Percentiles rank a stretch among this genome's conserved stretches.
Conservation (phyloP, 2,329 filamentous ascomycete species). For the Chaetomiaceae sp. region DNA sequence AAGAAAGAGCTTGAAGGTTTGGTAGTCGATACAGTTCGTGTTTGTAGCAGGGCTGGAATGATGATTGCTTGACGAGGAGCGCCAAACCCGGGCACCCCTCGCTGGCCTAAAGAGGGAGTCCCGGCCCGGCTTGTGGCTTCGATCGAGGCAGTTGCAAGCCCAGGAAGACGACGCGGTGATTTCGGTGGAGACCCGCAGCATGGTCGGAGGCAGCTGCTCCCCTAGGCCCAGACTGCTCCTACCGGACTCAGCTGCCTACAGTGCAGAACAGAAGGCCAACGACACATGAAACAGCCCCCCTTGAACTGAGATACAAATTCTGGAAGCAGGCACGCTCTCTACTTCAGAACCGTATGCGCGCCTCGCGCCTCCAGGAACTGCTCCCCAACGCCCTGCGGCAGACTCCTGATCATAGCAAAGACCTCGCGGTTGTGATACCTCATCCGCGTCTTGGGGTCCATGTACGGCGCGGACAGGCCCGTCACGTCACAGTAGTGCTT, state of each 20-base stretch:
- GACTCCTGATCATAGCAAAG: constrained; percentile 72
- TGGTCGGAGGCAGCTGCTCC: background rate
- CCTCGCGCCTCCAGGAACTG: constrained; percentile 84
- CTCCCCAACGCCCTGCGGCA: constrained; percentile 80
- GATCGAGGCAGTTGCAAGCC: background rate
- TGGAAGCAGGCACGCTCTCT: constrained; percentile 33
- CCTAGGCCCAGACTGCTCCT: background rate
- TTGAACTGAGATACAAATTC: background rate
- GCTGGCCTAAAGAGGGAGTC: background rate
- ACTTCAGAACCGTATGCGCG: constrained; percentile 91
- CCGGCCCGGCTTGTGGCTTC: too few species aligned
- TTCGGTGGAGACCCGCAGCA: too few species aligned
- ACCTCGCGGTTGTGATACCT: constrained; percentile 92
- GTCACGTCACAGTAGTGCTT: constrained; percentile 96
- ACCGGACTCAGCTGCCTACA: background rate
- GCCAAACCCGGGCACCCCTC: background rate
- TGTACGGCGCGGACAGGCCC: constrained; percentile 83
- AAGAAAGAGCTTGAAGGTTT: background rate
- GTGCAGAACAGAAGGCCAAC: background rate
- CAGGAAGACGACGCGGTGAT: too few species aligned
- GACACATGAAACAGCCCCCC: background rate
- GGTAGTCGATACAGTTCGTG: background rate
- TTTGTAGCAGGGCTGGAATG: background rate
- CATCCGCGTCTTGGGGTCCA: constrained; percentile 90
- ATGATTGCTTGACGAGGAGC: background rate